Evolutionary conservation across 331 rosid genomes (phyloP), one percentile per base, ranked within the genome.

Genomic region (Pyrus hybrid): DNA sequence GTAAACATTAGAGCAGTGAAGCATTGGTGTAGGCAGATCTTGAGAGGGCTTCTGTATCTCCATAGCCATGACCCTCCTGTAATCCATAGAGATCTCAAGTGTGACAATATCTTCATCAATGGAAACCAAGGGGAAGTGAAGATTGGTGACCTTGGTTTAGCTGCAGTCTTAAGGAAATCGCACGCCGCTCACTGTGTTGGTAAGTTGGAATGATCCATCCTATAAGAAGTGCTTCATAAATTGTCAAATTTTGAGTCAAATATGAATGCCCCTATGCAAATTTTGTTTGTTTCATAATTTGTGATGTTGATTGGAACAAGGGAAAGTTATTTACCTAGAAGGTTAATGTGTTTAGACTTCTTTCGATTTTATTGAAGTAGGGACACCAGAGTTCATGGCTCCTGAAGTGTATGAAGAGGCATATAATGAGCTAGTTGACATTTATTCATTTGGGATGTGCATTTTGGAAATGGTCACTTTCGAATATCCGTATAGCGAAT

Each of bases 301-400:
- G 66, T 70, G 66, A 41, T 56, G 68, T 79, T 70, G 25, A 37
- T 57, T 72, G 35, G 35, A 35, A 14, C 6, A 13, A 33, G 43
- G 61, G 28, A 33, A 32, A 7, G 35, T 41, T 73, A 11, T 62
- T 54, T 43, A 65, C 13, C 13, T 73, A 25, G 28, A 63, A 26
- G 21, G 49, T 63, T 74, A 49, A 17, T 28, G 49, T 28, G 77
- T 74, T 43, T 74, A 74, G 70, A 64, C 41, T 56, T 35, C 26
- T 8, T 72, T 32, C 23, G 6, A 60, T 74, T 23, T 35, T 29
- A 56, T 78, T 77, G n/a, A 70, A 5, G 56, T 82, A 92, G 99
- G 99, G 87, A 94, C 99, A 0, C 99, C 99, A 0, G 99, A 94
- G 76, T 92, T 94, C 87, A 94, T 94, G 99, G 99, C 99, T 78